A percentile compares a stretch with the other conserved stretches of the same genome.
These are phyloP conservation scores for Fusarium denticulatum DNA, from an alignment of 2,329 filamentous ascomycete species.

Conservation along the genomic window DNA sequence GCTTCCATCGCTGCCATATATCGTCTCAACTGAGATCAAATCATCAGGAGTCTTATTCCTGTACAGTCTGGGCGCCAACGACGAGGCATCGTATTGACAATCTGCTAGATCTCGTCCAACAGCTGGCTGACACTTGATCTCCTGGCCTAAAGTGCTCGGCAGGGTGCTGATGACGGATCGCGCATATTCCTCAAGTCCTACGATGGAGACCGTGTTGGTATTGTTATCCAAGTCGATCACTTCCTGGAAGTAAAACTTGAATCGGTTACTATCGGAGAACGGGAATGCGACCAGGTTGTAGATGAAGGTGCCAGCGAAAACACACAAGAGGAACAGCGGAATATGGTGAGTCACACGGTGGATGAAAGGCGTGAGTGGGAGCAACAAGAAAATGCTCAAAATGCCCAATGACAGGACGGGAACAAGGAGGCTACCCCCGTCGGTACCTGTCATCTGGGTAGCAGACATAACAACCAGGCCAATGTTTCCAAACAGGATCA, in stretches of 20 bases:
- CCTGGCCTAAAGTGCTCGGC: constrained; percentile 74
- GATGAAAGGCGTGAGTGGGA: constrained; percentile 84
- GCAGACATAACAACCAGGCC: constrained; percentile 77
- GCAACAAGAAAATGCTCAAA: constrained; percentile 75
- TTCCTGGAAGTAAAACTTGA: constrained; percentile 91
- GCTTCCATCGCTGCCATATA: constrained; percentile 49
- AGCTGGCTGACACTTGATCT: constrained; percentile 61
- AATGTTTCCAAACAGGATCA: constrained; percentile 81
- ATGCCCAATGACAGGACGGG: constrained; percentile 77
- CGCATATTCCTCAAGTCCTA: constrained; percentile 74
- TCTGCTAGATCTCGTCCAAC: constrained; percentile 61
- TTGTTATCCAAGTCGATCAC: constrained; percentile 79
- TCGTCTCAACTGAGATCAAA: constrained; percentile 70
- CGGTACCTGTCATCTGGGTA: constrained; percentile 82
- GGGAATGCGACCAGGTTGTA: constrained; percentile 92
- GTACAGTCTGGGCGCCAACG: constrained; percentile 68
- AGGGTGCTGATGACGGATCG: constrained; percentile 72
- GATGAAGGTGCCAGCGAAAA: constrained; percentile 79
- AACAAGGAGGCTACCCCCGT: constrained; percentile 77
- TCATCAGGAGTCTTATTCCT: constrained; percentile 56
- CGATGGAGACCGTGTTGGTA: constrained; percentile 74
- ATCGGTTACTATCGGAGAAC: constrained; percentile 79
- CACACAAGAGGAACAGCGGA: constrained; percentile 76
- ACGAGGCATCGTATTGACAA: constrained; percentile 75
- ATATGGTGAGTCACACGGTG: constrained; percentile 87